Percentiles rank a stretch among this genome's conserved stretches.
Evolutionary conservation across 2,329 filamentous ascomycete species (phyloP).

Genomic region (Cordyceps pruinosa): DNA sequence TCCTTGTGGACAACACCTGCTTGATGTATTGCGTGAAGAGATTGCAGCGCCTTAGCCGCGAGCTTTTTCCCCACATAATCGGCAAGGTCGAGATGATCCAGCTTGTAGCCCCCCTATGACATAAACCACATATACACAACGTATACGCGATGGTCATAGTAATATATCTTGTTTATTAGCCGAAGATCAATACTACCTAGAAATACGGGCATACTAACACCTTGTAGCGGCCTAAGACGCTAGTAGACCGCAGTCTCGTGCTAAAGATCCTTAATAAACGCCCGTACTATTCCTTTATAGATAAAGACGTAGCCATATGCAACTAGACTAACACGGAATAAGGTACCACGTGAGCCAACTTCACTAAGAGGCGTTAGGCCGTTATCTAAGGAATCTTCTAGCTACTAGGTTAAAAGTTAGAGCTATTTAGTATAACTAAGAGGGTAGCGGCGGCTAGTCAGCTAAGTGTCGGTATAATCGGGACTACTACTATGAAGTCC

Average conservation of each 20-base stretch:
- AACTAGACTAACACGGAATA: slow-evolving; percentile 36
- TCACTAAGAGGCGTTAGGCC: not conserved
- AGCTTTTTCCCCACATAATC: not conserved
- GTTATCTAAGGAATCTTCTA: not conserved
- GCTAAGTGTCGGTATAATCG: not conserved
- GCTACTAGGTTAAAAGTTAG: not conserved
- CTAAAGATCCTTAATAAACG: not conserved
- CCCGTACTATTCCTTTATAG: slow-evolving; percentile 32
- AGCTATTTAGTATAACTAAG: not conserved
- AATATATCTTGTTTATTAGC: slow-evolving; percentile 25
- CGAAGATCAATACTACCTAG: slow-evolving; percentile 31
- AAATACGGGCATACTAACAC: slow-evolving; percentile 33
- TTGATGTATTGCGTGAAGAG: not conserved
- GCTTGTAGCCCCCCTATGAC: slow-evolving; percentile 25
- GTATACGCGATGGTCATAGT: slow-evolving; percentile 26
- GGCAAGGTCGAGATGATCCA: not conserved
- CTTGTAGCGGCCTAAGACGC: not conserved
- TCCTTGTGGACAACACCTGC: not conserved
- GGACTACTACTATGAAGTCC: too few species aligned
- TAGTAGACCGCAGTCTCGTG: slow-evolving; percentile 17
- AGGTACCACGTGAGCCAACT: slow-evolving; percentile 15
- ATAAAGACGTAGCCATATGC: slow-evolving; percentile 37
- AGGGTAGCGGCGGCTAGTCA: not conserved
- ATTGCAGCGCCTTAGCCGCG: not conserved
- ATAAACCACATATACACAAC: slow-evolving; percentile 28